Evolutionary conservation across 768 basidiomycete genomes (phyloP), one percentile per base, ranked within the genome.

Genomic region (Pisolithus sp.): DNA sequence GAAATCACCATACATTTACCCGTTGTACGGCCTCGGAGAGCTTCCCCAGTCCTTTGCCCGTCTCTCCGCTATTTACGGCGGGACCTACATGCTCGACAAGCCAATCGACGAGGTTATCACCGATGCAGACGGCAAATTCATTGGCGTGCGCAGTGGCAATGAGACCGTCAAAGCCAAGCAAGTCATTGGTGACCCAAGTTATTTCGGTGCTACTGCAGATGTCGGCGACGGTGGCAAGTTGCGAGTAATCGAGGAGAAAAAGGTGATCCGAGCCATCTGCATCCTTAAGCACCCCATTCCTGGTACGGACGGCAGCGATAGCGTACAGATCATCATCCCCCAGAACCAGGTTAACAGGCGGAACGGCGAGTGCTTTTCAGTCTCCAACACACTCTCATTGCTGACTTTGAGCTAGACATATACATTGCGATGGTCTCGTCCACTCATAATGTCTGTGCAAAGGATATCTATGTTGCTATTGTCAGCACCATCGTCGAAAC

Each of bases 61-160:
- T 62, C 82, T 99, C 50, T 93, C 89, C 56, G 96, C 96, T 58
- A 97, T 99, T 67, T 97, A 99, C 65, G 96, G 96, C 38, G 96
- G 96, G 39, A 99, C 96, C 12, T 99, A 99, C 76, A 99, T 99
- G 96, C 86, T 99, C 52, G 93, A 97, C 76, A 99, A 99, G 73
- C 76, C 76, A 43, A 87, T 96, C 62, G 85, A 95, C 54, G 81
- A 88, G 65, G 93, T 98, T 59, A 86, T 96, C 50, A 91, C 86
- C 41, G 89, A 88, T 67, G 68, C 73, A 12, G 79, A 83, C 53
- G 96, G 96, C 60, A 89, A 86, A 66, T 98, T 99, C 59, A 79
- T 90, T 50, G 96, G 96, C 44, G 96, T 98, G 42, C 86, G 85
- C 36, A 88, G 86, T 59, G 93, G 81, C 18, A 76, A 78, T 13